A percentile compares a stretch with the other conserved stretches of the same genome.
Conservation (phyloP, 177 flowering plant genomes). For the Vitis hybrid region DNA sequence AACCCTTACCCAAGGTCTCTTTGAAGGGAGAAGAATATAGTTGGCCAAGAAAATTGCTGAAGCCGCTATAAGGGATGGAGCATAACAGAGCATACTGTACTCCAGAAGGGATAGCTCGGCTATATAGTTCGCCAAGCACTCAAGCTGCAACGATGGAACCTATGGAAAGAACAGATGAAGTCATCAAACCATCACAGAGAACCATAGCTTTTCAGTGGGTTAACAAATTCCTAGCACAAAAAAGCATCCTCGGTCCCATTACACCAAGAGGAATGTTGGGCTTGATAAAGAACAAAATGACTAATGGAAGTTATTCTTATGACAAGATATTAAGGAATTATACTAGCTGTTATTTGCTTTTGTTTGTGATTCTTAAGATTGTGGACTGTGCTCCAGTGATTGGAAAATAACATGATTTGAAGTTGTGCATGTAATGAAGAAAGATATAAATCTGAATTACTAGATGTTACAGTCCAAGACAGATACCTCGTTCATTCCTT, state of each 20-base stretch:
- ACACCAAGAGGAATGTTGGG: too few species aligned
- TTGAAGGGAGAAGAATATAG: slow-evolving; percentile 59
- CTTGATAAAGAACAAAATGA: too few species aligned
- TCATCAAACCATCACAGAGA: background rate
- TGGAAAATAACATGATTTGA: too few species aligned
- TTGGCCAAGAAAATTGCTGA: slow-evolving; percentile 85
- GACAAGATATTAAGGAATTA: too few species aligned
- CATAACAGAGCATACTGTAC: slow-evolving; percentile 75
- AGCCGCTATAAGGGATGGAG: slow-evolving; percentile 90
- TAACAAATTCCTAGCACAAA: background rate
- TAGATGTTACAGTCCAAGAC: background rate
- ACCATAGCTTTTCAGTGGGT: background rate
- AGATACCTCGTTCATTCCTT: slow-evolving; percentile 68
- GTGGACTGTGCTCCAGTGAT: too few species aligned
- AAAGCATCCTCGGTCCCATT: too few species aligned
- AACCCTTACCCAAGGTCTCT: slow-evolving; percentile 84
- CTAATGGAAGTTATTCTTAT: too few species aligned
- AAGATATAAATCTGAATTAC: too few species aligned
- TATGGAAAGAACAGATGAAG: slow-evolving; percentile 15
- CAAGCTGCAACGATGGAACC: slow-evolving; percentile 76
- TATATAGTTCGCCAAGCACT: slow-evolving; percentile 81
- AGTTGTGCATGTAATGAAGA: too few species aligned
- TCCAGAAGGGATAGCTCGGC: slow-evolving; percentile 93
- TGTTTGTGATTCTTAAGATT: too few species aligned
- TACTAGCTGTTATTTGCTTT: too few species aligned